These are phyloP conservation scores for Lasiosphaeria hispida DNA, from an alignment of 495 filamentous ascomycete genomes.

Conservation along the genomic window DNA sequence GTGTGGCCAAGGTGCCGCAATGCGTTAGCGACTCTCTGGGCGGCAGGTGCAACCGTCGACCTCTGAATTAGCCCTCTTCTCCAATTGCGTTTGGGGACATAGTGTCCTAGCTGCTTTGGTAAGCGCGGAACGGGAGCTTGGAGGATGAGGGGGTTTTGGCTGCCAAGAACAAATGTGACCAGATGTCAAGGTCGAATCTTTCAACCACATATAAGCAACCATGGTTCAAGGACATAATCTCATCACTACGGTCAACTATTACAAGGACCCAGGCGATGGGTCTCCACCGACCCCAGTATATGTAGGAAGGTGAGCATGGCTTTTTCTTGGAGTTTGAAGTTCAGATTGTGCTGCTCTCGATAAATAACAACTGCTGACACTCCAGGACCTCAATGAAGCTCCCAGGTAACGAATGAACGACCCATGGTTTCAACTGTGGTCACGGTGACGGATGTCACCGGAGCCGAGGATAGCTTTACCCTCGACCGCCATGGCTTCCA, in stretches of 20 bases:
- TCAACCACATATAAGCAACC: too few relatives aligned
- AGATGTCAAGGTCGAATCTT: too few relatives aligned
- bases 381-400: neutral
- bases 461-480: slow-evolving; percentile 30
- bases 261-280: slow-evolving; percentile 57
- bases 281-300: slow-evolving; percentile 50
- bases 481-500: slow-evolving; percentile 43
- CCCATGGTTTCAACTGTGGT: slow-evolving; percentile 39
- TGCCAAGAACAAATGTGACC: too few relatives aligned
- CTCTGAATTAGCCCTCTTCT: too few relatives aligned
- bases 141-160: too few relatives aligned
- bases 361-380: neutral
- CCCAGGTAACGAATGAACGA: slow-evolving; percentile 41
- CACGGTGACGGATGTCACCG: slow-evolving; percentile 37
- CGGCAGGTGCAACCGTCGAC: too few relatives aligned
- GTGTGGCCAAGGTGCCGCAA: too few relatives aligned
- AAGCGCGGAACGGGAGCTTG: too few relatives aligned
- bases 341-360: neutral
- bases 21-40: too few relatives aligned
- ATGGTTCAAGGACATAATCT: slow-evolving; percentile 35
- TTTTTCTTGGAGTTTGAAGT: neutral
- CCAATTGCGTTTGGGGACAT: too few relatives aligned
- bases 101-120: too few relatives aligned
- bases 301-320: slow-evolving; percentile 36
- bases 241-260: slow-evolving; percentile 56